phyloP scores from a whole-genome alignment of 495 filamentous ascomycete genomes.

The Jackrogersella multiformis region DNA sequence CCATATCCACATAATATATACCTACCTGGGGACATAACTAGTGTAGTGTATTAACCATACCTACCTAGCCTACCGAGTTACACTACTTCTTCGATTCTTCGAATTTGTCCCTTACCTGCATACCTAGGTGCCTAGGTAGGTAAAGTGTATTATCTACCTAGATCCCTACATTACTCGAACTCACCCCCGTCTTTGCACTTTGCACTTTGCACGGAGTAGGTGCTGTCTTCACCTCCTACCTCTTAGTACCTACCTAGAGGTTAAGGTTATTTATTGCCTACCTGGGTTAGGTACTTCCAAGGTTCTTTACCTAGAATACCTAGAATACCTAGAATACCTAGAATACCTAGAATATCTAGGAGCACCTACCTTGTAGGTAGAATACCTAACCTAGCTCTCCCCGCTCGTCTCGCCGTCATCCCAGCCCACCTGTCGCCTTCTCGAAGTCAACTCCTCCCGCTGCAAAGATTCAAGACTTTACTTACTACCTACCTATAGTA shows the following conservation, averaged over 20 bases:
- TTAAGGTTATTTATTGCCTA: slow-evolving; percentile 16
- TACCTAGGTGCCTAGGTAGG: slow-evolving; percentile 1
- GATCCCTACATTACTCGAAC: slow-evolving; percentile 33
- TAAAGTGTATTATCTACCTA: slow-evolving; percentile 22
- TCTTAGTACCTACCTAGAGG: not conserved
- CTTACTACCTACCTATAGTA: slow-evolving; percentile 7
- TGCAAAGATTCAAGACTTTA: slow-evolving; percentile 26
- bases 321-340: slow-evolving; percentile 20
- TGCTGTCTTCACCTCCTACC: not conserved
- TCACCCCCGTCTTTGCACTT: not conserved
- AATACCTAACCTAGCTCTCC: slow-evolving; percentile 16
- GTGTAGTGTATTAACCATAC: no score
- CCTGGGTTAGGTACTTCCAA: slow-evolving; percentile 15
- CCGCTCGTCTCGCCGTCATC: slow-evolving; percentile 38
- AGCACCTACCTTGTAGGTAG: not conserved
- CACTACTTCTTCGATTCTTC: no score
- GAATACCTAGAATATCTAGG: no score
- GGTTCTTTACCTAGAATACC: slow-evolving; percentile 12
- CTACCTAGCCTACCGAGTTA: no score
- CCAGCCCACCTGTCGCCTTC: slow-evolving; percentile 21
- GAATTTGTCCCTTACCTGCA: no score
- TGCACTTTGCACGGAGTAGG: no score
- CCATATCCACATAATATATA: not conserved
- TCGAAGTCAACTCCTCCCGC: slow-evolving; percentile 17
- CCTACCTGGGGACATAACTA: not conserved